Base-by-base conservation (phyloP, 129 eudicot genomes). In the Daucus carota region DNA sequence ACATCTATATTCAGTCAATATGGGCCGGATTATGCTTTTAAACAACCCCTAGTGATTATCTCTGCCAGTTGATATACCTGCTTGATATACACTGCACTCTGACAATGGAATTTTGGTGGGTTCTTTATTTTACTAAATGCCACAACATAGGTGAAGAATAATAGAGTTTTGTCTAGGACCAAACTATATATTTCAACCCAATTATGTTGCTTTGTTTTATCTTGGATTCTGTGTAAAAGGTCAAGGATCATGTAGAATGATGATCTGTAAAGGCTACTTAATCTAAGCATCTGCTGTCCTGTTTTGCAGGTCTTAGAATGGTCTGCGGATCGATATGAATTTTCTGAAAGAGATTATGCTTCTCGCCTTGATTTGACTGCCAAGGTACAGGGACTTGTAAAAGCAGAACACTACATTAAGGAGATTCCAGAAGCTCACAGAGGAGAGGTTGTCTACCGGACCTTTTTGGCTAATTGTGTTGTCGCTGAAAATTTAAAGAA, bases 261-360 rank as follows among this genome's bases (percentile, higher is more conserved):
- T 52, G 22, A 52, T 52, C 62, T 52, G 62, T 52, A 18, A 9
- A 50, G 5, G 65, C 32, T 63, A 63, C 70, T 28, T 63, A 63
- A 63, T 63, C 66, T 75, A 40, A 71, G 29, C 72, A 32, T 44
- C 41, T 41, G 26, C 47, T 47, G 43, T 66, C 76, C 72, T 33
- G 45, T 72, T 47, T 76, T 83, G 83, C 93, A 94, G 97, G 74
- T 94, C n/a, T 85, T 87, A 14, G 93, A 94, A 75, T 91, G 96
- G 93, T 28, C 86, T 76, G 88, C 89, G 73, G 84, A 85, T 66
- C 80, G 57, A 2, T 6, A 84, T 60, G 89, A 87, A 12, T 83
- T 87, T 63, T 9, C 12, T 7, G 93, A 87, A 80, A 79, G 80
- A 59, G 87, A 89, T 45, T 87, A 91, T 86, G 89, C 90, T 75